phyloP scores from a whole-genome alignment of 2,329 filamentous ascomycete genomes.

The Botryotinia globosa region DNA sequence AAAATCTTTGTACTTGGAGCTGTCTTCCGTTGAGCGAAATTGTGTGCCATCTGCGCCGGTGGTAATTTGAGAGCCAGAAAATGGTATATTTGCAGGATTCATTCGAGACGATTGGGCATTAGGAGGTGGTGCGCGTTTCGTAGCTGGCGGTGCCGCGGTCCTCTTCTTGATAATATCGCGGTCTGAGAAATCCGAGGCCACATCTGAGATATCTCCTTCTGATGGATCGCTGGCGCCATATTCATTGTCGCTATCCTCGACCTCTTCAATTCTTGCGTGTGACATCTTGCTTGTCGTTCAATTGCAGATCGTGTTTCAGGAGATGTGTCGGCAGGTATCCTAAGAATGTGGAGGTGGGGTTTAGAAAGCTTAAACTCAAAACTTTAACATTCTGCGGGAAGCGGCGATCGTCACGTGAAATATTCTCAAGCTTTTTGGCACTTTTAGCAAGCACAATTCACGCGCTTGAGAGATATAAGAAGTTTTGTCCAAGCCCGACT shows the following conservation, averaged over 20 bases:
- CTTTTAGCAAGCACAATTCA: constrained; percentile 17
- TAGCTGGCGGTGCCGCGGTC: constrained; percentile 13
- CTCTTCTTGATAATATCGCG: constrained; percentile 36
- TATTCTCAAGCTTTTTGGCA: not conserved
- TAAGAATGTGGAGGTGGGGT: constrained; percentile 18
- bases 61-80: constrained; percentile 41
- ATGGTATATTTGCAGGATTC: constrained; percentile 42
- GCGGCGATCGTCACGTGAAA: not conserved
- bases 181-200: constrained; percentile 56
- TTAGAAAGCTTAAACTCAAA: not conserved
- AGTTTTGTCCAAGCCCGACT: constrained; percentile 16
- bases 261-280: constrained; percentile 87
- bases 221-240: constrained; percentile 67
- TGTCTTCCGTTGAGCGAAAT: constrained; percentile 45
- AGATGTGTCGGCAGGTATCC: not conserved
- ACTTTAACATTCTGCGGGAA: not conserved
- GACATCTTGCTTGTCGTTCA: constrained; percentile 57
- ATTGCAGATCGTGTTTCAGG: constrained; percentile 8
- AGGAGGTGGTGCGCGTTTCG: constrained; percentile 31
- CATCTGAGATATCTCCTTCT: constrained; percentile 74
- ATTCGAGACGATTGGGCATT: constrained; percentile 41
- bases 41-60: constrained; percentile 39
- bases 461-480: constrained; percentile 18
- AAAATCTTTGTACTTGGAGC: constrained; percentile 66
- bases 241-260: constrained; percentile 67